Evolutionary conservation across 2,329 filamentous ascomycete genomes (phyloP), one percentile per base, ranked within the genome.

Genomic region (Fusarium kyushuense): DNA sequence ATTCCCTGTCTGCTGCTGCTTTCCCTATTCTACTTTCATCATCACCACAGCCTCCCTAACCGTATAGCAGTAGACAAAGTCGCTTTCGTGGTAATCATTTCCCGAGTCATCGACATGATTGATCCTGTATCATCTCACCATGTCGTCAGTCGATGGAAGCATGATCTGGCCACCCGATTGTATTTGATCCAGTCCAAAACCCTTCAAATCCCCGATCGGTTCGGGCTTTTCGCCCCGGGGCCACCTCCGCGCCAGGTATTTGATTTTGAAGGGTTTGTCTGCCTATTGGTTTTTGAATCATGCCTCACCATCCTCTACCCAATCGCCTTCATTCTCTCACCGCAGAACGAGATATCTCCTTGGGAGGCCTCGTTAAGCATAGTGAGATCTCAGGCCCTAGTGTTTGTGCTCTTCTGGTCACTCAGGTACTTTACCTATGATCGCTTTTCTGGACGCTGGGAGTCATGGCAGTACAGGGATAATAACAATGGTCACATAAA

Each of bases 211-310:
- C 35, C 35, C 6, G 35, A 38, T 38, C n/a, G 35, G 4, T 21
- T 38, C n/a, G 6, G 35, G 7, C 8, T 38, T 7, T 3, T 38
- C n/a, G 14, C 6, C 12, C 2, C 11, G 4, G n/a, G n/a, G 6
- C n/a, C 35, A 21, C n/a, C 35, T 14, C 35, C 35, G 6, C 12
- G 4, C 1, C 2, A 21, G 12, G 35, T 2, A 19, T 38, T 8
- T 5, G 35, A 38, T 7, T 3, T 38, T 8, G 35, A 38, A 12
- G 0, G 0, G 3, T 19, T 36, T 3, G 13, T 36, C 5, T 1
- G 5, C 0, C 5, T 36, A n/a, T 10, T n/a, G 10, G 17, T 5
- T 25, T 25, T 5, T 25, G 5, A 25, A 25, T 25, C 7, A 5
- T 25, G 25, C 25, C 7, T 25, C 25, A 5, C 7, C 25, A 25